Evolutionary conservation across 345 rosid genomes (phyloP).

Genomic region (Pistacia atlantica): DNA sequence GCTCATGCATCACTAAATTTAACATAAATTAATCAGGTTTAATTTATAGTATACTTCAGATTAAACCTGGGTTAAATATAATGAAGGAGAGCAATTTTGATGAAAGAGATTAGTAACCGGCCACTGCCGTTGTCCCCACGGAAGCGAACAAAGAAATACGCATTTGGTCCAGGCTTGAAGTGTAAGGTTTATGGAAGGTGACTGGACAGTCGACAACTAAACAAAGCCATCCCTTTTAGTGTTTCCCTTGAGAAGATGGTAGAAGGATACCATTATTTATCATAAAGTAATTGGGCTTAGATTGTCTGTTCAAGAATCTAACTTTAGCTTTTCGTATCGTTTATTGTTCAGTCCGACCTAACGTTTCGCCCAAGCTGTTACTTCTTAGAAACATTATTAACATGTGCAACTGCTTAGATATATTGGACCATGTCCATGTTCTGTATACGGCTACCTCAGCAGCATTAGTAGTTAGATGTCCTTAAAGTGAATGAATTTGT

Average conservation of each 20-base stretch:
- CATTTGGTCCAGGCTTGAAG: not conserved
- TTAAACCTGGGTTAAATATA: too few species aligned
- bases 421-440: too few species aligned
- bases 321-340: not conserved
- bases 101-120: not conserved
- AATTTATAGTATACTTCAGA: too few species aligned
- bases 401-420: not conserved
- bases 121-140: not conserved
- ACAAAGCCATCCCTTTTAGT: not conserved
- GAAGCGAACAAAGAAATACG: not conserved
- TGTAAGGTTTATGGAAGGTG: conserved; percentile 12
- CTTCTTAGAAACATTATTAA: not conserved
- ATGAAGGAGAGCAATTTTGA: too few species aligned
- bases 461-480: too few species aligned
- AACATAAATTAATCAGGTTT: too few species aligned
- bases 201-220: conserved; percentile 17
- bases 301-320: not conserved
- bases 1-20: too few species aligned
- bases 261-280: not conserved
- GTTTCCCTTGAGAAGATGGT: not conserved
- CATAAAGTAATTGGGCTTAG: not conserved
- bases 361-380: not conserved
- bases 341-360: conserved; percentile 9
- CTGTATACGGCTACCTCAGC: too few species aligned
- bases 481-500: too few species aligned